phyloP scores from a whole-genome alignment of 768 basidiomycete genomes.

The Leccinum uliginosum region DNA sequence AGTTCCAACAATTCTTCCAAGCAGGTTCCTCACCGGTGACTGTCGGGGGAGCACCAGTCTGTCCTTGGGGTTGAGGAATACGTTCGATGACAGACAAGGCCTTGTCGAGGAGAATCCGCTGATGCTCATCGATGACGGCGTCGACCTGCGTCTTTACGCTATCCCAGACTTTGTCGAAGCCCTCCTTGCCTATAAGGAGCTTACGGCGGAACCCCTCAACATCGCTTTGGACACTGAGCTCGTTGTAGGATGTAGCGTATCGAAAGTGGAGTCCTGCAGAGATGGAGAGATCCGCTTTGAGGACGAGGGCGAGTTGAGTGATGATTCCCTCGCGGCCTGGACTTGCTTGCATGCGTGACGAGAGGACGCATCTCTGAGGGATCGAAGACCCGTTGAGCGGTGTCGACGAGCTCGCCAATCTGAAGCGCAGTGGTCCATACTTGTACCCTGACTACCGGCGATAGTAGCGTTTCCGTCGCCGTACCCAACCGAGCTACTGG shows the following conservation, averaged over 20 bases:
- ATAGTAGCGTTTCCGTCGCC: slow-evolving; percentile 95
- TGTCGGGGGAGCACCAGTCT: slow-evolving; percentile 38
- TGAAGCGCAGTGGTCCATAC: slow-evolving; percentile 99
- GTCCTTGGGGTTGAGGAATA: slow-evolving; percentile 53
- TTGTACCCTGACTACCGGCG: slow-evolving; percentile 93
- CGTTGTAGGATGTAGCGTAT: slow-evolving; percentile 94
- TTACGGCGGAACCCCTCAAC: slow-evolving; percentile 86
- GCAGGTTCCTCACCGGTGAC: slow-evolving; percentile 77
- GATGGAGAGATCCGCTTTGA: slow-evolving; percentile 92
- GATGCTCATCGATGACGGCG: slow-evolving; percentile 84
- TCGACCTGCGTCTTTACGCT: slow-evolving; percentile 90
- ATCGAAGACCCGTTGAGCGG: slow-evolving; percentile 91
- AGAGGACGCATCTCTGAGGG: slow-evolving; percentile 90
- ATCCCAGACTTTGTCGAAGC: slow-evolving; percentile 92
- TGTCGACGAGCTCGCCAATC: slow-evolving; percentile 97
- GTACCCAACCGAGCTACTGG: slow-evolving; percentile 44
- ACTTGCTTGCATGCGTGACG: slow-evolving; percentile 79
- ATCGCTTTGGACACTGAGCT: slow-evolving; percentile 89
- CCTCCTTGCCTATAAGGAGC: slow-evolving; percentile 69
- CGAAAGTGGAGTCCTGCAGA: slow-evolving; percentile 97
- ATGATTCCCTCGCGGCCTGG: slow-evolving; percentile 93
- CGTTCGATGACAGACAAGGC: slow-evolving; percentile 81
- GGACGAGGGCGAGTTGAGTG: slow-evolving; percentile 80
- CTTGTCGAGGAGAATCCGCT: slow-evolving; percentile 85
- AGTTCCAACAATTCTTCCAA: slow-evolving; percentile 99